Conservation (phyloP, 108 stramenopile genomes). For the Epipyxis sp. region DNA sequence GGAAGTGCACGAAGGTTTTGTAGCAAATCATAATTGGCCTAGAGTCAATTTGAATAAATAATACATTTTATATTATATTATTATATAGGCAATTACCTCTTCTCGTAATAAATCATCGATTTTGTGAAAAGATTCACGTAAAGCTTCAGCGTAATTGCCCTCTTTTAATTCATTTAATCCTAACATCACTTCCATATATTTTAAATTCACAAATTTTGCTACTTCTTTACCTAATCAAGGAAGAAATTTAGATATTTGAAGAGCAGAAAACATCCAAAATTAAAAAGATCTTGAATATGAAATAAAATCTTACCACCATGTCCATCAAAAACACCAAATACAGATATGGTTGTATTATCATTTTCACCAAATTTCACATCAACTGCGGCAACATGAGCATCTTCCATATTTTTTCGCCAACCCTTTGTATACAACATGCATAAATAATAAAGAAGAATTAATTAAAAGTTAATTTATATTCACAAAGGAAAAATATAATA, state of each 20-base stretch:
- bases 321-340: conserved; percentile 87
- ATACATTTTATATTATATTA: no score
- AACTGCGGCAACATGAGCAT: conserved; percentile 81
- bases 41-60: no score
- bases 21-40: no score
- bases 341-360: conserved; percentile 34
- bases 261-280: conserved; percentile 47
- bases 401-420: conserved; percentile 96
- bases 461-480: not conserved
- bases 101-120: conserved; percentile 47
- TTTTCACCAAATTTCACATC: conserved; percentile 48
- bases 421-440: conserved; percentile 52
- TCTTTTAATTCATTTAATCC: conserved; percentile 31
- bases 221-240: conserved; percentile 59
- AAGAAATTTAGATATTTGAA: conserved; percentile 66
- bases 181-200: conserved; percentile 42
- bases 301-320: conserved; percentile 67
- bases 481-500: not conserved
- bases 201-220: conserved; percentile 48
- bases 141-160: conserved; percentile 42
- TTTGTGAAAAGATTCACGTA: conserved; percentile 44
- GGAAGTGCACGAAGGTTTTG: conserved; percentile 6
- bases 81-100: not conserved
- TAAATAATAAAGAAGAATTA: conserved; percentile 29
- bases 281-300: conserved; percentile 48